Evolutionary conservation across 768 basidiomycete genomes (phyloP).

Genomic region (Glaciozyma martinii): DNA sequence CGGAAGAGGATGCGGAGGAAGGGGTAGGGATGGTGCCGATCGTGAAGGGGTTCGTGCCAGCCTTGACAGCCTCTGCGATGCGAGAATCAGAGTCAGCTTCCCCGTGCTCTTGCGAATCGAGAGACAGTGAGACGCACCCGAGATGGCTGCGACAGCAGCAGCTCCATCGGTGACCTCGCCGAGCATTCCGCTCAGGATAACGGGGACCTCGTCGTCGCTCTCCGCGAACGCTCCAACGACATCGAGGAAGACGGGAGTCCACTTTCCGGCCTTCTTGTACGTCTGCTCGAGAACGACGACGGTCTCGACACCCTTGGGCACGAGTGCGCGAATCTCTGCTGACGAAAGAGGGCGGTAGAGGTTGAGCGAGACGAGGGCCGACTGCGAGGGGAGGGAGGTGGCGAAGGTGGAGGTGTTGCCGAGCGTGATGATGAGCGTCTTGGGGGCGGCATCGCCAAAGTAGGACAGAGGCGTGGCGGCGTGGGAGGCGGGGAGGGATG

Average conservation of each 20-base stretch:
- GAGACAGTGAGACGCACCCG: slow-evolving; percentile 42
- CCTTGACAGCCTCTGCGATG: slow-evolving; percentile 18
- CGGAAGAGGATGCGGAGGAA: slow-evolving; percentile 36
- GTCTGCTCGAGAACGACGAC: slow-evolving; percentile 78
- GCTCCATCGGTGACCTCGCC: slow-evolving; percentile 44
- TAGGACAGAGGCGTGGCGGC: slow-evolving; percentile 43
- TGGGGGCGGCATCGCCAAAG: slow-evolving; percentile 51
- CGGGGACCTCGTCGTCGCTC: slow-evolving; percentile 43
- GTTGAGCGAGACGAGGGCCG: slow-evolving; percentile 43
- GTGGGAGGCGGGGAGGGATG: slow-evolving; percentile 47
- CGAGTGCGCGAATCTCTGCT: slow-evolving; percentile 49
- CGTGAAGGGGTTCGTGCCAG: slow-evolving; percentile 36
- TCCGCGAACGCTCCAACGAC: slow-evolving; percentile 63
- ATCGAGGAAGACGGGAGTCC: slow-evolving; percentile 80
- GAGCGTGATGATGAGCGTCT: slow-evolving; percentile 62
- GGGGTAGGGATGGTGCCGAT: slow-evolving; percentile 50
- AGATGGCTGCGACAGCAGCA: slow-evolving; percentile 39
- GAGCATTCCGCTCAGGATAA: slow-evolving; percentile 57
- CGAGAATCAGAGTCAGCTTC: slow-evolving; percentile 14
- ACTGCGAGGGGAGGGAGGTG: slow-evolving; percentile 38
- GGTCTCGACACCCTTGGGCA: slow-evolving; percentile 56
- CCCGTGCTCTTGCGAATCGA: not conserved
- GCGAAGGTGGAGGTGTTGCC: slow-evolving; percentile 52
- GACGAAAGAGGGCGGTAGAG: slow-evolving; percentile 62
- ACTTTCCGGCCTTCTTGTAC: slow-evolving; percentile 65